These are phyloP conservation scores for Hamamelis virginiana DNA, from an alignment of 164 flowering plant genomes.

Conservation along the genomic window DNA sequence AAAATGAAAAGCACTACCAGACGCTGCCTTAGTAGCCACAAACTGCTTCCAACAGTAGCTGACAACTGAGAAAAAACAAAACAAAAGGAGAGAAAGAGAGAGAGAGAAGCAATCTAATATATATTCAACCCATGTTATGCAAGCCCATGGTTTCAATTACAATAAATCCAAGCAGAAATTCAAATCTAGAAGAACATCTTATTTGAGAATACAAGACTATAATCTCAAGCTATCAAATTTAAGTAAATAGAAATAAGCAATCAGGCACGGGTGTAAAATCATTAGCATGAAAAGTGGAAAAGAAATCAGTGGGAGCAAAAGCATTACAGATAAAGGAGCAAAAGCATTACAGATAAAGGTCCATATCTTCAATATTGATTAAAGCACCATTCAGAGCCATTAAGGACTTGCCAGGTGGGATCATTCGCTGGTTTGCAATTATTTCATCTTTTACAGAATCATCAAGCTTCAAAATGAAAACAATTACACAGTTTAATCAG, in stretches of 20 bases:
- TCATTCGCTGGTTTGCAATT: slow-evolving; percentile 86
- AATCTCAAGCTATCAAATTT: not conserved
- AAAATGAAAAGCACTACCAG: too few species aligned
- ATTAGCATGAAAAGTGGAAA: slow-evolving; percentile 1
- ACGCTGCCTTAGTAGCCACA: too few species aligned
- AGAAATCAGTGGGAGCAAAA: not conserved
- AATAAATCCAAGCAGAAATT: not conserved
- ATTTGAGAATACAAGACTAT: not conserved
- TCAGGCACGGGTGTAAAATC: not conserved
- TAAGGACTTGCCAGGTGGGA: slow-evolving; percentile 97
- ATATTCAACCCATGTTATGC: not conserved
- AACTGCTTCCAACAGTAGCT: too few species aligned
- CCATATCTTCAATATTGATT: slow-evolving; percentile 90
- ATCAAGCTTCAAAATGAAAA: slow-evolving; percentile 62
- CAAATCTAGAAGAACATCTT: not conserved
- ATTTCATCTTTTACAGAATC: slow-evolving; percentile 92
- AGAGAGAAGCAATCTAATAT: not conserved
- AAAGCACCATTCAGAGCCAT: slow-evolving; percentile 98
- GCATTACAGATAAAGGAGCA: slow-evolving; percentile 6
- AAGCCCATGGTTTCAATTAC: not conserved
- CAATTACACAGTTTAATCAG: slow-evolving; percentile 3
- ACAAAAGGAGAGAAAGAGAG: not conserved
- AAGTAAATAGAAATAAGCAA: not conserved
- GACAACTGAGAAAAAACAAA: too few species aligned
- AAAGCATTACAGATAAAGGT: slow-evolving; percentile 79